These are phyloP conservation scores for Solanum phureja DNA, from an alignment of 257 asterid species.

Conservation along the genomic window DNA sequence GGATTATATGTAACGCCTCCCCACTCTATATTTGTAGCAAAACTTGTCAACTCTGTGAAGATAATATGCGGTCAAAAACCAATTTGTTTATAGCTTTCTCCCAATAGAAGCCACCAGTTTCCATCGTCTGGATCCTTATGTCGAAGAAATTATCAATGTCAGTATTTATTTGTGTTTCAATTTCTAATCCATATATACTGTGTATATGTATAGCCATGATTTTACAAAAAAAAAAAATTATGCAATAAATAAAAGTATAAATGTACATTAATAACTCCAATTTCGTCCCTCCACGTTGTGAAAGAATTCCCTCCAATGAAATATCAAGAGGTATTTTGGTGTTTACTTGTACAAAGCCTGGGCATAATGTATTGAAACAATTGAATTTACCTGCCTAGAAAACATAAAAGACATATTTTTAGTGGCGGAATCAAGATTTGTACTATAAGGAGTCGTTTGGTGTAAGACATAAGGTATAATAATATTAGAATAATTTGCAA, in stretches of 20 bases:
- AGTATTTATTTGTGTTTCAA: background rate
- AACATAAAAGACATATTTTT: background rate
- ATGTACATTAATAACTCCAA: background rate
- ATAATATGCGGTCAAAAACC: background rate
- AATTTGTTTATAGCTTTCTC: background rate
- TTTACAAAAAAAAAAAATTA: too few relatives aligned
- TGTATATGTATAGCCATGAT: background rate
- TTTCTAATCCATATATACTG: background rate
- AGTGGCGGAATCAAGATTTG: background rate
- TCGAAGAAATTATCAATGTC: background rate
- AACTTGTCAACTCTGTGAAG: background rate
- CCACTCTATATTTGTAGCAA: background rate
- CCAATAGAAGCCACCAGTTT: background rate
- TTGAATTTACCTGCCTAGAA: background rate
- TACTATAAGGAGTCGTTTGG: background rate
- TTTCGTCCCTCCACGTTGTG: background rate
- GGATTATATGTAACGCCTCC: background rate
- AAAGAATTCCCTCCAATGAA: background rate
- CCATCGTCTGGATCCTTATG: background rate
- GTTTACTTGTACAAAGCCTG: background rate
- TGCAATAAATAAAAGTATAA: background rate
- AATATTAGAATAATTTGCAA: too few relatives aligned
- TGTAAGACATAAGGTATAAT: background rate
- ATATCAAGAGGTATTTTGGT: background rate
- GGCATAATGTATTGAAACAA: background rate